These are phyloP conservation scores for Aspergillus caelatus DNA, from an alignment of 2,329 filamentous ascomycete species.

Conservation along the genomic window DNA sequence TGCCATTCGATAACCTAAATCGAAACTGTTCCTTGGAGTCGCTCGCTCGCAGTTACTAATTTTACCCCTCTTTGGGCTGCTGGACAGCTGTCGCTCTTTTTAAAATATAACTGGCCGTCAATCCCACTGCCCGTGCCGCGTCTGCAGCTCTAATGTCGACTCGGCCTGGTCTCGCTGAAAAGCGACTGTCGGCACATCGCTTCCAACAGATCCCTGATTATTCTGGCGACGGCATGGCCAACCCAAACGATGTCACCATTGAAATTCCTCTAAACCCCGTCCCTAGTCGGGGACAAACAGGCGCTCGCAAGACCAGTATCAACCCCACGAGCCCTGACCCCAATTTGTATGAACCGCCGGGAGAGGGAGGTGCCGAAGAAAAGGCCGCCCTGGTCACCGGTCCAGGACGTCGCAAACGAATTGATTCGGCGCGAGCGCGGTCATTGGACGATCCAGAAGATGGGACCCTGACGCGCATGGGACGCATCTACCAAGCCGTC, in stretches of 20 bases:
- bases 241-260: slow-evolving; percentile 58
- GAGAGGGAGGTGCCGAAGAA: slow-evolving; percentile 34
- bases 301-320: slow-evolving; percentile 43
- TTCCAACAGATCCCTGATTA: slow-evolving; percentile 47
- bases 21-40: neutral
- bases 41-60: slow-evolving; percentile 2
- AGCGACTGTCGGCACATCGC: slow-evolving; percentile 49
- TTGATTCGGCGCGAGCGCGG: slow-evolving; percentile 34
- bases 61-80: slow-evolving; percentile 2
- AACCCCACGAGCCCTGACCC: slow-evolving; percentile 34
- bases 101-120: neutral
- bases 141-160: slow-evolving; percentile 32
- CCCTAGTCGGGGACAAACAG: slow-evolving; percentile 51
- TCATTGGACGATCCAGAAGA: slow-evolving; percentile 50
- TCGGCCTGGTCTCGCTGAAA: slow-evolving; percentile 39
- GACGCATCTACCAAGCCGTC: slow-evolving; percentile 62
- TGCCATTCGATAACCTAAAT: slow-evolving; percentile 4
- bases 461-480: slow-evolving; percentile 61
- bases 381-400: slow-evolving; percentile 28
- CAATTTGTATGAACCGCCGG: slow-evolving; percentile 31
- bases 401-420: slow-evolving; percentile 39
- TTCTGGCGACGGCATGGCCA: slow-evolving; percentile 44
- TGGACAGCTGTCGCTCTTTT: slow-evolving; percentile 3
- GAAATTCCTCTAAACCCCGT: slow-evolving; percentile 65
- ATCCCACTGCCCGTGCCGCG: neutral